A percentile compares a stretch with the other conserved stretches of the same genome.
Conservation (phyloP, 768 basidiomycete genomes). For the Kockovaella imperatae region DNA sequence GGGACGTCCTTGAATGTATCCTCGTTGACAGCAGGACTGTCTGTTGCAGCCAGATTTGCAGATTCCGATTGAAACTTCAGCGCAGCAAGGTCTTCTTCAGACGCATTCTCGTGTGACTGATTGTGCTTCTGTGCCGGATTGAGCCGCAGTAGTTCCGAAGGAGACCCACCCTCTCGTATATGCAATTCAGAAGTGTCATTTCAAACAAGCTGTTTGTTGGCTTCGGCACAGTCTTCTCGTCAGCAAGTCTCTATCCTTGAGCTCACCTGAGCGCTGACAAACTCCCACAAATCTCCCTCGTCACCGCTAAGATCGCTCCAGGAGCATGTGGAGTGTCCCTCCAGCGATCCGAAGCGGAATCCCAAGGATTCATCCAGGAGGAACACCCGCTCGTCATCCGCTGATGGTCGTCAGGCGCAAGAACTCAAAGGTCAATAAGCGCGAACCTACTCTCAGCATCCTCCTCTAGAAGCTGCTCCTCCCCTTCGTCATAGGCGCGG, state of each 20-base stretch:
- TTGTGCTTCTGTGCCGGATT: constrained; percentile 61
- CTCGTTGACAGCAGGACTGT: constrained; percentile 6
- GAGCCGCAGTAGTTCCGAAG: neutral
- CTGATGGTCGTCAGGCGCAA: constrained; percentile 49
- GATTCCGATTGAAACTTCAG: constrained; percentile 68
- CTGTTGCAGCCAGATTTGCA: neutral
- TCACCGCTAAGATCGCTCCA: constrained; percentile 87
- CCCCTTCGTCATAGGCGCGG: constrained; percentile 93
- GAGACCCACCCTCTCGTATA: constrained; percentile 62
- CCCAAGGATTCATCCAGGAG: constrained; percentile 83
- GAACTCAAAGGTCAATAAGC: constrained; percentile 45
- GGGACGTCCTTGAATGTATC: constrained; percentile 43
- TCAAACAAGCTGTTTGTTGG: constrained; percentile 85
- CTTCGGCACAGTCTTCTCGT: constrained; percentile 51
- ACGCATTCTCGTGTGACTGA: constrained; percentile 59
- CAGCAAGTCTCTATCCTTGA: constrained; percentile 1
- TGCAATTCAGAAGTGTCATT: constrained; percentile 86
- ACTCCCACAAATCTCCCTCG: constrained; percentile 88
- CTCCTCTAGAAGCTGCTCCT: constrained; percentile 87
- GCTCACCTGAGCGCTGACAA: constrained; percentile 52
- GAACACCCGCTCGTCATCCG: constrained; percentile 88
- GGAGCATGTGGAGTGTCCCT: constrained; percentile 68
- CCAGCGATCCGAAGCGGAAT: constrained; percentile 64
- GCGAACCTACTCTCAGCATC: constrained; percentile 51
- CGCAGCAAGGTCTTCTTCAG: constrained; percentile 63